A percentile compares a stretch with the other conserved stretches of the same genome.
Conservation (phyloP, 345 rosid genomes). For the Citrus cavaleriei region DNA sequence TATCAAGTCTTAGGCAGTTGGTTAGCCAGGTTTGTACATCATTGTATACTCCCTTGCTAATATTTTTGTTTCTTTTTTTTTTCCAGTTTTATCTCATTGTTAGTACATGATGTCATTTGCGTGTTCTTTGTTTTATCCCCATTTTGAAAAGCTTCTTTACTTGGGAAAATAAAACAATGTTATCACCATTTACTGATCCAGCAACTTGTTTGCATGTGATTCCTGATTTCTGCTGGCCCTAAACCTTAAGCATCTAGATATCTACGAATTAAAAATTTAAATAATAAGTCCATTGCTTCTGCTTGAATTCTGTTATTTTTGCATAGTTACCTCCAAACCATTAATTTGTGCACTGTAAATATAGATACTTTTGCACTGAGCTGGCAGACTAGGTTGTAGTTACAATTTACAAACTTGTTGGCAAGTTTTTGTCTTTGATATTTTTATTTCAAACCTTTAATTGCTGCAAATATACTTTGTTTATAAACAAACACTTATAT, state of each 20-base stretch:
- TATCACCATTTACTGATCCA: background rate
- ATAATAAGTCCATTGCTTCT: background rate
- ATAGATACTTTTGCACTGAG: background rate
- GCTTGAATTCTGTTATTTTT: background rate
- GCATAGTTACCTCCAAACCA: background rate
- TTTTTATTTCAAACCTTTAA: background rate
- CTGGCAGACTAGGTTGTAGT: background rate
- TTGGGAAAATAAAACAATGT: background rate
- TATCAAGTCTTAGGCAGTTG: slow-evolving; percentile 36
- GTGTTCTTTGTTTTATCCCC: background rate
- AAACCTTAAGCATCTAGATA: background rate
- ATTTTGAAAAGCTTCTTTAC: background rate
- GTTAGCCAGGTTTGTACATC: slow-evolving; percentile 30
- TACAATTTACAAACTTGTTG: background rate
- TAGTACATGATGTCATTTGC: background rate
- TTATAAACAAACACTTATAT: slow-evolving; percentile 11
- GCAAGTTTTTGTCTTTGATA: background rate
- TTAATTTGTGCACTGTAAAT: background rate
- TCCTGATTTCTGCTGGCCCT: background rate
- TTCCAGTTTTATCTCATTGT: background rate
- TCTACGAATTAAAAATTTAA: background rate
- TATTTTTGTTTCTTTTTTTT: background rate
- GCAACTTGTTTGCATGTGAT: background rate
- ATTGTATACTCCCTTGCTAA: background rate
- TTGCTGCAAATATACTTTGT: background rate